Percentiles rank a stretch among this genome's conserved stretches.
These are phyloP conservation scores for Physocladia obscura DNA, from an alignment of 192 early-diverging fungal genomes.

Conservation along the genomic window DNA sequence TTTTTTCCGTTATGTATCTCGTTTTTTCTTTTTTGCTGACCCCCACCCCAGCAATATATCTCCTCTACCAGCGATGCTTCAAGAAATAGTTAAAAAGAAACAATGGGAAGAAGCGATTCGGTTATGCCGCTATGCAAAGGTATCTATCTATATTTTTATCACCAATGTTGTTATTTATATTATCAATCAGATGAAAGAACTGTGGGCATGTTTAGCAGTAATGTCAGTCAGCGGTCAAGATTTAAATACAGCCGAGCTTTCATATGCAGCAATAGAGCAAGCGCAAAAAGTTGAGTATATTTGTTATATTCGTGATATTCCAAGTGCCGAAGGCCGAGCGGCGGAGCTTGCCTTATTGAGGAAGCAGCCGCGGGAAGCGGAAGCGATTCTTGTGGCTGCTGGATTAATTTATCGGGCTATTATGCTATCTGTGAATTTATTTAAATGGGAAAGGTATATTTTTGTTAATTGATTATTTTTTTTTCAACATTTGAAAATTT, in stretches of 20 bases:
- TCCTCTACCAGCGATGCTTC: conserved; percentile 52
- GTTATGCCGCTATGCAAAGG: conserved; percentile 55
- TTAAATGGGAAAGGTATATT: conserved; percentile 59
- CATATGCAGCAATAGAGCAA: conserved; percentile 61
- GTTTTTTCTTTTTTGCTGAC: neutral
- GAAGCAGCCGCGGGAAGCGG: conserved; percentile 54
- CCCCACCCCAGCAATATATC: conserved; percentile 45
- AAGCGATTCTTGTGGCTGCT: conserved; percentile 52
- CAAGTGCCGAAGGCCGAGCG: conserved; percentile 44
- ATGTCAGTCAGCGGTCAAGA: conserved; percentile 58
- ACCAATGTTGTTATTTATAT: neutral
- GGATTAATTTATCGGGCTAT: conserved; percentile 52
- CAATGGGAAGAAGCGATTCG: conserved; percentile 65
- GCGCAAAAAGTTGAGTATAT: conserved; percentile 60
- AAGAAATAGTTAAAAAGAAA: conserved; percentile 54
- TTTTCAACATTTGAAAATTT: no score
- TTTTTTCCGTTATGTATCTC: neutral
- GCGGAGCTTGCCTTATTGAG: conserved; percentile 58
- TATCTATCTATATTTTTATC: conserved; percentile 1
- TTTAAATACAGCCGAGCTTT: conserved; percentile 62
- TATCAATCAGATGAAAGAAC: conserved; percentile 48
- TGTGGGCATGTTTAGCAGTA: conserved; percentile 61
- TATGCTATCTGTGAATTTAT: conserved; percentile 53
- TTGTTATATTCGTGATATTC: conserved; percentile 54
- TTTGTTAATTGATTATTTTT: no score